Conservation (phyloP, 73 alveolate genomes). For the Uronychia setigera region DNA sequence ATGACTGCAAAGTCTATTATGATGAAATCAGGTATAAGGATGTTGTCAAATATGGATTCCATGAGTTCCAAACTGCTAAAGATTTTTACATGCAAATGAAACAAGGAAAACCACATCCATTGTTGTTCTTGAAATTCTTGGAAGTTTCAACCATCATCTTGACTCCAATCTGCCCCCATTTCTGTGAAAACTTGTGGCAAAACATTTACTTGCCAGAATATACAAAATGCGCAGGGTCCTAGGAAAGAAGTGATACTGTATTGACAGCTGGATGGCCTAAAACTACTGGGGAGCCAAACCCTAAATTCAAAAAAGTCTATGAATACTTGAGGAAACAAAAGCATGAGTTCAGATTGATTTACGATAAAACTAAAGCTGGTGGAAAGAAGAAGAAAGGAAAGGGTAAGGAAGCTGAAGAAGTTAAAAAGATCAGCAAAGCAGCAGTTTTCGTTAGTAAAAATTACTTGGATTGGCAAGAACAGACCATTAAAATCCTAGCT, state of each 20-base stretch:
- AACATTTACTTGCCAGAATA: conserved; percentile 79
- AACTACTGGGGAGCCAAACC: conserved; percentile 66
- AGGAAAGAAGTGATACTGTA: conserved; percentile 65
- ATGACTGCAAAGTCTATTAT: conserved; percentile 69
- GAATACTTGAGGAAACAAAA: conserved; percentile 68
- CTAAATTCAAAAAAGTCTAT: conserved; percentile 57
- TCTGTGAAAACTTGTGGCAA: conserved; percentile 92
- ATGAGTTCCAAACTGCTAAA: conserved; percentile 85
- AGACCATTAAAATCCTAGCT: conserved; percentile 52
- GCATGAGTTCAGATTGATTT: conserved; percentile 72
- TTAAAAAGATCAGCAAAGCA: conserved; percentile 34
- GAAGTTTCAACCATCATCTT: conserved; percentile 69
- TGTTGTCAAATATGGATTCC: conserved; percentile 92
- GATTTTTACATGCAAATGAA: conserved; percentile 88
- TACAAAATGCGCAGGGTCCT: conserved; percentile 42
- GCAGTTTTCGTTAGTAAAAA: conserved; percentile 66
- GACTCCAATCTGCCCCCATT: conserved; percentile 98
- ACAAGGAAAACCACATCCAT: conserved; percentile 39
- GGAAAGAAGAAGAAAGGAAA: conserved; percentile 37
- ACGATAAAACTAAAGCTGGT: conserved; percentile 63
- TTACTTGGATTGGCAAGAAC: conserved; percentile 80
- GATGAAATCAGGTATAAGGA: conserved; percentile 96
- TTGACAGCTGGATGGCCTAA: conserved; percentile 81
- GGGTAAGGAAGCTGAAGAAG: conserved; percentile 42
- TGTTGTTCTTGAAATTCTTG: conserved; percentile 64